Evolutionary conservation across 192 early-diverging fungal species (phyloP).

Genomic region (Mortierella hygrophila): DNA sequence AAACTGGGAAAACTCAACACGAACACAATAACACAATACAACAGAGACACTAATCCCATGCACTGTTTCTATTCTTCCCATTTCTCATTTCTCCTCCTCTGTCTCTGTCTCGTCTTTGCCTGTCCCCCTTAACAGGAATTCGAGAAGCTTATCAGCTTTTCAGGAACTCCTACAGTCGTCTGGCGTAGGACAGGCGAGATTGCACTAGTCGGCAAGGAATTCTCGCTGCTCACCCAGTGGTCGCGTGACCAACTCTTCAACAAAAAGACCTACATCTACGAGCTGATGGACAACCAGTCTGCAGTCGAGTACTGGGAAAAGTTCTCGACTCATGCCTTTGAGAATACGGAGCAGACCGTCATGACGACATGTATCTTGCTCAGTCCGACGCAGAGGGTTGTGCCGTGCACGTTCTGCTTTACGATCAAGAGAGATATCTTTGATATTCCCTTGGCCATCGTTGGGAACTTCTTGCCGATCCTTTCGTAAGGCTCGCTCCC

Average conservation of each 20-base stretch:
- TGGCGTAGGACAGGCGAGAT: constrained; percentile 99
- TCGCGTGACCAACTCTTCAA: constrained; percentile 82
- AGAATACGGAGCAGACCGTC: constrained; percentile 90
- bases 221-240: constrained; percentile 95
- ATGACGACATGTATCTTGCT: constrained; percentile 91
- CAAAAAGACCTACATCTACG: constrained; percentile 87
- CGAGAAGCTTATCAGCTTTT: constrained; percentile 95
- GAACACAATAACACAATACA: background rate
- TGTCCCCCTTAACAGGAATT: constrained; percentile 73
- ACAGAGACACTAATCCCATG: background rate
- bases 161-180: constrained; percentile 95
- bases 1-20: background rate
- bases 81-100: background rate
- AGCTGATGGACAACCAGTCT: constrained; percentile 94
- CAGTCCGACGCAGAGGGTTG: constrained; percentile 74
- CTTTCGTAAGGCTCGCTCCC: constrained; percentile 17
- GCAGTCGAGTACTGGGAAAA: constrained; percentile 97
- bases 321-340: constrained; percentile 93
- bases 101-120: background rate
- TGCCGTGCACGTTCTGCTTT: constrained; percentile 96
- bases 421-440: constrained; percentile 98
- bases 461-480: constrained; percentile 72
- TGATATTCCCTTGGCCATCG: constrained; percentile 91
- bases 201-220: constrained; percentile 95
- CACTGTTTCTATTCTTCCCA: background rate